Evolutionary conservation across 2,329 filamentous ascomycete genomes (phyloP).

Genomic region (Celoporthe dispersa): DNA sequence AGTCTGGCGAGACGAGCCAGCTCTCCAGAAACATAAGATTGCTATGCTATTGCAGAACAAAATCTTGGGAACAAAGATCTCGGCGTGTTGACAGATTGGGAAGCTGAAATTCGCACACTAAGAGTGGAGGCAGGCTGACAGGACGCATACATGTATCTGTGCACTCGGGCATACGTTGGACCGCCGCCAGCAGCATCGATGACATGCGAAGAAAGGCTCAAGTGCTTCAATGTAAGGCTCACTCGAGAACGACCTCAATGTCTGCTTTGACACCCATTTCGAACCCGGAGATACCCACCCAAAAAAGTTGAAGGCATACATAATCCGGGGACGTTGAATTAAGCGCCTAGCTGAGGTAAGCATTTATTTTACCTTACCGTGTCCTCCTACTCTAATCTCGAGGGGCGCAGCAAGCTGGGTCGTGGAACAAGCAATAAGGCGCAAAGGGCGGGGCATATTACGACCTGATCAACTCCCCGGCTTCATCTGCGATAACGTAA

Average conservation of each 20-base stretch:
- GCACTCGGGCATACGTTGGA: too few relatives aligned
- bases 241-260: background rate
- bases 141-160: too few relatives aligned
- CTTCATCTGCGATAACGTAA: background rate
- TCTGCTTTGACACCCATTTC: background rate
- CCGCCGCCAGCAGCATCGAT: too few relatives aligned
- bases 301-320: background rate
- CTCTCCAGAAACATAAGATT: too few relatives aligned
- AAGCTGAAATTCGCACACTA: too few relatives aligned
- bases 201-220: background rate
- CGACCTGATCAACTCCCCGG: background rate
- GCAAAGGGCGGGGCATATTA: background rate
- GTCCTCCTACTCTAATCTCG: background rate
- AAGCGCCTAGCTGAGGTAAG: constrained; percentile 10
- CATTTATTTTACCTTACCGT: background rate
- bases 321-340: background rate
- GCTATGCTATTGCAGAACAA: too few relatives aligned
- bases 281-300: background rate
- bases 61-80: too few relatives aligned
- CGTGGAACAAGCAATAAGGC: background rate
- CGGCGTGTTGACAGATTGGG: too few relatives aligned
- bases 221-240: background rate
- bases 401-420: background rate
- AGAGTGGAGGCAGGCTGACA: too few relatives aligned
- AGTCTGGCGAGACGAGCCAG: background rate